phyloP scores from a whole-genome alignment of 495 filamentous ascomycete species.

The Tetracladium setigerum region DNA sequence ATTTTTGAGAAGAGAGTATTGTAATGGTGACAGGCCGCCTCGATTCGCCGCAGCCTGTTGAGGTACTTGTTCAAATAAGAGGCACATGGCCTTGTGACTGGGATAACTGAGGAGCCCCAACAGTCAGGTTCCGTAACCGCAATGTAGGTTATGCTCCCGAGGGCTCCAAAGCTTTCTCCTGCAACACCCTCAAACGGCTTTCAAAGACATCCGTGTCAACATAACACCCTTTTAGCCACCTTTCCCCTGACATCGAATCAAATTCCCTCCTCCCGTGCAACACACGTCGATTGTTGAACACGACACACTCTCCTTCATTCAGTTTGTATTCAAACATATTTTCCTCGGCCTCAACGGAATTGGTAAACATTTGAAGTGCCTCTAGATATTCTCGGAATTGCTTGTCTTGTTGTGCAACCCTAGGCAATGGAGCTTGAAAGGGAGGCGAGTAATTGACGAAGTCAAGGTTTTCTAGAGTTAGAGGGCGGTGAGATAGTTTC shows the following conservation, averaged over 20 bases:
- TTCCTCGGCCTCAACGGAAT: slow-evolving; percentile 34
- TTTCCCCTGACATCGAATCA: slow-evolving; percentile 43
- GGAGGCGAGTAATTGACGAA: slow-evolving; percentile 66
- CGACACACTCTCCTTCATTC: slow-evolving; percentile 69
- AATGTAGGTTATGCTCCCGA: no score
- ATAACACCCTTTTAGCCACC: slow-evolving; percentile 85
- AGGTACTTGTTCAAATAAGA: no score
- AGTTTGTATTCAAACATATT: slow-evolving; percentile 63
- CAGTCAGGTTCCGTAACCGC: no score
- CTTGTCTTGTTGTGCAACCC: background rate
- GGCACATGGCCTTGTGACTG: no score
- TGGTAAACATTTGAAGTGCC: slow-evolving; percentile 38
- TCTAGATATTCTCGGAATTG: slow-evolving; percentile 23
- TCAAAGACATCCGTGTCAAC: slow-evolving; percentile 61
- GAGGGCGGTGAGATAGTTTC: slow-evolving; percentile 6
- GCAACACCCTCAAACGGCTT: slow-evolving; percentile 40
- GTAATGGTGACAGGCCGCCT: no score
- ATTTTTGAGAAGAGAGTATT: no score
- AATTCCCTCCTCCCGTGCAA: slow-evolving; percentile 74
- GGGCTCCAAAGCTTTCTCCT: no score
- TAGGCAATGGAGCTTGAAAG: slow-evolving; percentile 48
- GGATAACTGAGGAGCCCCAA: no score
- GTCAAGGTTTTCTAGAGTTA: no score
- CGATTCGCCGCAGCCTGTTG: no score
- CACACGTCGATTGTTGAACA: slow-evolving; percentile 78